Conservation (phyloP, 164 flowering plant species). For the Dillenia suffruticosa region DNA sequence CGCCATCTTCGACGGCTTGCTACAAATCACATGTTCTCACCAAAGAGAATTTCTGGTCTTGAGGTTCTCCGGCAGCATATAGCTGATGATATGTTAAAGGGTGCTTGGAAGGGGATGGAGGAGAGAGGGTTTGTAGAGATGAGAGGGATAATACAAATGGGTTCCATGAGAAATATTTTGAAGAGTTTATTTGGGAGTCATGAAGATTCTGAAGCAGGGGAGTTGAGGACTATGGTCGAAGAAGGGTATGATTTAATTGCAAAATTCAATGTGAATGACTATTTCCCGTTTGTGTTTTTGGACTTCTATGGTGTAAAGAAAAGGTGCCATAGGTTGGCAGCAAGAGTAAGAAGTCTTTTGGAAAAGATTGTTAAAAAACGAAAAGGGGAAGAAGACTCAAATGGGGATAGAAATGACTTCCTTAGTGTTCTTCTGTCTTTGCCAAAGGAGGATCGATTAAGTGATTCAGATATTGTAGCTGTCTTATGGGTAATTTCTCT, state of each 20-base stretch:
- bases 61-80: slow-evolving; percentile 33
- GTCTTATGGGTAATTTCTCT: slow-evolving; percentile 63
- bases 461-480: slow-evolving; percentile 65
- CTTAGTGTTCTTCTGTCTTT: slow-evolving; percentile 55
- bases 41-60: slow-evolving; percentile 43
- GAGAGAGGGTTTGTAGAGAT: slow-evolving; percentile 46
- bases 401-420: slow-evolving; percentile 39
- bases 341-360: slow-evolving; percentile 34
- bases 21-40: slow-evolving; percentile 63
- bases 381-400: slow-evolving; percentile 24
- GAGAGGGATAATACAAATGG: slow-evolving; percentile 45
- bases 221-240: slow-evolving; percentile 49
- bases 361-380: slow-evolving; percentile 49
- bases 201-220: slow-evolving; percentile 19
- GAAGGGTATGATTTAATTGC: slow-evolving; percentile 80
- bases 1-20: slow-evolving; percentile 57
- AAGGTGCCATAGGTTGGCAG: slow-evolving; percentile 54
- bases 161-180: slow-evolving; percentile 50
- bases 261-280: slow-evolving; percentile 63
- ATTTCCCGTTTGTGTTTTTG: slow-evolving; percentile 54
- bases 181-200: slow-evolving; percentile 67
- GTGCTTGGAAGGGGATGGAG: slow-evolving; percentile 36
- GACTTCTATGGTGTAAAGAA: slow-evolving; percentile 72
- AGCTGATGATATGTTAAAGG: slow-evolving; percentile 31
- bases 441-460: slow-evolving; percentile 53